Evolutionary conservation across 805 yeast genomes (phyloP).

Genomic region (Myxozyma neotropica): DNA sequence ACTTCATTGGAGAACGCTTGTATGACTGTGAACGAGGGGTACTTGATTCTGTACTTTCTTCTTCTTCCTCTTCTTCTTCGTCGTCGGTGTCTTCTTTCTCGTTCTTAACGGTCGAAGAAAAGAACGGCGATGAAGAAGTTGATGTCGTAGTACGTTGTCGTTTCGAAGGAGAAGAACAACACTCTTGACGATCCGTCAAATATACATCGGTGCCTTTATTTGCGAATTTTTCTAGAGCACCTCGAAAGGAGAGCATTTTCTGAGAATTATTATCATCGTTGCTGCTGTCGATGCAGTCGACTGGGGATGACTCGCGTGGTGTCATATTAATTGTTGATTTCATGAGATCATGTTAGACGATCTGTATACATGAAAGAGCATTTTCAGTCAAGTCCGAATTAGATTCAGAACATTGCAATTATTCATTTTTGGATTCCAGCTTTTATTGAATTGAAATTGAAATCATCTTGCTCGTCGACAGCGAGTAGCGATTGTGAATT

Average conservation of each 20-base stretch:
- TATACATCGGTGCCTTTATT: neutral
- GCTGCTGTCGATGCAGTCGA: neutral
- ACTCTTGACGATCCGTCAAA: neutral
- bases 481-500: too few species aligned
- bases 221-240: neutral
- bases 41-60: too few species aligned
- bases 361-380: too few species aligned
- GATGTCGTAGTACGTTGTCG: neutral
- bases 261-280: neutral
- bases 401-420: too few species aligned
- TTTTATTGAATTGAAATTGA: too few species aligned
- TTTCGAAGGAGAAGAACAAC: neutral
- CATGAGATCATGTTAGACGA: too few species aligned
- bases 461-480: too few species aligned
- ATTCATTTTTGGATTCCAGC: too few species aligned
- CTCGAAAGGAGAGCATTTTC: neutral
- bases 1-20: conserved; percentile 17
- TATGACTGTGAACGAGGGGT: conserved; percentile 3
- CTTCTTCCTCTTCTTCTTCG: neutral
- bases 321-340: too few species aligned
- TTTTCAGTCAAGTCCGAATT: too few species aligned
- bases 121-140: neutral
- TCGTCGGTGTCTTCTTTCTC: neutral
- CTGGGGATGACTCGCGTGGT: too few species aligned
- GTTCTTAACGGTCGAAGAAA: neutral